Percentiles rank a stretch among this genome's conserved stretches.
Evolutionary conservation across 345 rosid species (phyloP).

Genomic region (Chamaenerion angustifolium): DNA sequence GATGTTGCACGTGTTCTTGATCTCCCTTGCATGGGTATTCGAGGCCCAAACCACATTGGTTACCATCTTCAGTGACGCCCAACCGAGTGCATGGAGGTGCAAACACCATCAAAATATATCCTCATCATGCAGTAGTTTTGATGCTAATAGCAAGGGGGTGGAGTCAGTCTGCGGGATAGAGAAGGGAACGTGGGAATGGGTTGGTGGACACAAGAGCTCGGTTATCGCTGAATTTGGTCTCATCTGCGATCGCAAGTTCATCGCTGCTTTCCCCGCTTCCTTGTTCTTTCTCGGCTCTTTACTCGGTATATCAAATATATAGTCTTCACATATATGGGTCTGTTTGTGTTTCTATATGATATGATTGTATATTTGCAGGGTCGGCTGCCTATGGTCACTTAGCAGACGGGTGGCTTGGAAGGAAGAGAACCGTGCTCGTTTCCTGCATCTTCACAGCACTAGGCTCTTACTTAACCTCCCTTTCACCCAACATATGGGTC

Average conservation of each 20-base stretch:
- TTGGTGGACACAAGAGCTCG: slow-evolving; percentile 30
- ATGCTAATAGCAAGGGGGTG: slow-evolving; percentile 5
- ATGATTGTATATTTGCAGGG: slow-evolving; percentile 20
- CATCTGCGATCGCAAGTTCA: slow-evolving; percentile 46
- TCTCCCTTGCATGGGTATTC: slow-evolving; percentile 53
- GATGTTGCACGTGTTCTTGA: slow-evolving; percentile 46
- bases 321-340: neutral
- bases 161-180: slow-evolving; percentile 32
- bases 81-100: slow-evolving; percentile 41
- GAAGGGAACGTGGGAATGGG: slow-evolving; percentile 60
- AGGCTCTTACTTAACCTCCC: slow-evolving; percentile 44
- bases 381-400: slow-evolving; percentile 40
- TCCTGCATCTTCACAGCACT: slow-evolving; percentile 39
- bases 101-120: neutral
- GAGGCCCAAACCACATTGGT: slow-evolving; percentile 54
- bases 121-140: neutral
- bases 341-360: neutral
- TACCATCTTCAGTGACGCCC: slow-evolving; percentile 63
- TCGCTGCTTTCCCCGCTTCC: slow-evolving; percentile 58
- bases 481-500: slow-evolving; percentile 59
- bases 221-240: slow-evolving; percentile 60
- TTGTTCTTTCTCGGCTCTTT: slow-evolving; percentile 70
- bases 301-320: slow-evolving; percentile 31
- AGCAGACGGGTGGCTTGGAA: slow-evolving; percentile 47
- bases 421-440: slow-evolving; percentile 40